These are phyloP conservation scores for Aspergillus bridgeri DNA, from an alignment of 495 filamentous ascomycete species.

Conservation along the genomic window DNA sequence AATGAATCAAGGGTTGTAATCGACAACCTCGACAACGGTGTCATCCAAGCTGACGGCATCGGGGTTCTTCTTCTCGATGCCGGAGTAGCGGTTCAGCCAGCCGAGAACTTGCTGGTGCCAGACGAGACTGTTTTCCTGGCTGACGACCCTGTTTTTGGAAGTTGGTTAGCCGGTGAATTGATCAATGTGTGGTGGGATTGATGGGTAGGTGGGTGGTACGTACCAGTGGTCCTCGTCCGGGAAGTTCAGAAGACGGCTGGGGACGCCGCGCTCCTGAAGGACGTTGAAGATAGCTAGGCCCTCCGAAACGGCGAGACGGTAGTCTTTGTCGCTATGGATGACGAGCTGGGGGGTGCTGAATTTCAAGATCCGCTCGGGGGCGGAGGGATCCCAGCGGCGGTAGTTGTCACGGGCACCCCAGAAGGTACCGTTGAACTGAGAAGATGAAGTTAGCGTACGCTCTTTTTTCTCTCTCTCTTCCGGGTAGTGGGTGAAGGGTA, in stretches of 20 bases:
- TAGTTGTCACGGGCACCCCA: conserved; percentile 43
- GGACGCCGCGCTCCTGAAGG: conserved; percentile 46
- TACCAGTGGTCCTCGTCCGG: conserved; percentile 51
- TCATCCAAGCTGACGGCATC: conserved; percentile 33
- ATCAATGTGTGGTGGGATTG: background rate
- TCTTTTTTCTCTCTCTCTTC: too few relatives aligned
- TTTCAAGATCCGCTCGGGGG: conserved; percentile 31
- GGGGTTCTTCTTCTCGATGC: conserved; percentile 24
- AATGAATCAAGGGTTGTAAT: conserved; percentile 25
- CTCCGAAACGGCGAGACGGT: conserved; percentile 40
- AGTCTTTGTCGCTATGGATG: conserved; percentile 45
- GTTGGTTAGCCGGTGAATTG: background rate
- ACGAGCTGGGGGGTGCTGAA: conserved; percentile 46
- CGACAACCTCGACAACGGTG: conserved; percentile 30
- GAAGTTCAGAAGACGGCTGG: conserved; percentile 58
- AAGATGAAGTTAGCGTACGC: background rate
- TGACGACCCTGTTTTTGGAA: conserved; percentile 25
- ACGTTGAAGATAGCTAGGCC: conserved; percentile 47
- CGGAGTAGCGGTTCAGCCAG: conserved; percentile 46
- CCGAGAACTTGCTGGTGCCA: conserved; percentile 49
- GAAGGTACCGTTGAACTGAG: conserved; percentile 43
- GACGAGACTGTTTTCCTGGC: conserved; percentile 42
- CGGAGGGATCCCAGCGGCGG: conserved; percentile 41
- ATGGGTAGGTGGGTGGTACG: conserved; percentile 1
- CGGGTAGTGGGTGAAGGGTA: conserved; percentile 13